Evolutionary conservation across 2,329 filamentous ascomycete species (phyloP).

Genomic region (Trichophyton rubrum): DNA sequence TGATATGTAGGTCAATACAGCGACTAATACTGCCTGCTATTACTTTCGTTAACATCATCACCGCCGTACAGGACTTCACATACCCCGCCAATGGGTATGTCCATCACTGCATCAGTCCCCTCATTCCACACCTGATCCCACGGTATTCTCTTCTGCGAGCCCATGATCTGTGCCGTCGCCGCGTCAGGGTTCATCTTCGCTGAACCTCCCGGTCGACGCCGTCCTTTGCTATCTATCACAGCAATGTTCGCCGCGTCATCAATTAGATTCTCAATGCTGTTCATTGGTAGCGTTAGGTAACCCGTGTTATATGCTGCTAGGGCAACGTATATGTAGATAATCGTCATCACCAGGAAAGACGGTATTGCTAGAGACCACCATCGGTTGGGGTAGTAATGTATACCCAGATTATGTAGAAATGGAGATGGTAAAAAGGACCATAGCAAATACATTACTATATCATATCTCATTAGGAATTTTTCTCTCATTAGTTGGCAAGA

Average conservation of each 20-base stretch:
- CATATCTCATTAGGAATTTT: background rate
- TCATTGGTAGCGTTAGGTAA: constrained; percentile 69
- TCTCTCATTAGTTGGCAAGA: constrained; percentile 18
- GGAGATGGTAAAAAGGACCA: constrained; percentile 90
- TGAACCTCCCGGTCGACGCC: constrained; percentile 36
- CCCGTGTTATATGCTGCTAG: constrained; percentile 83
- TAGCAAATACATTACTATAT: constrained; percentile 47
- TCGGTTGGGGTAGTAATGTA: constrained; percentile 91
- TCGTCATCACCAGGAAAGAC: constrained; percentile 72
- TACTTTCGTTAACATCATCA: constrained; percentile 16
- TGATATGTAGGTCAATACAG: too few relatives aligned
- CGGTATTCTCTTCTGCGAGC: constrained; percentile 39
- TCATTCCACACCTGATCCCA: constrained; percentile 82
- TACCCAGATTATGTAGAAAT: constrained; percentile 82
- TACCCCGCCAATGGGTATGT: constrained; percentile 86
- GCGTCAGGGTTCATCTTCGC: constrained; percentile 32
- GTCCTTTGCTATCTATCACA: constrained; percentile 60
- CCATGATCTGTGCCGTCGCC: constrained; percentile 32
- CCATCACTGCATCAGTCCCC: constrained; percentile 94
- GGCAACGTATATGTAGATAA: constrained; percentile 89
- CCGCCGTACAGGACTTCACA: constrained; percentile 86
- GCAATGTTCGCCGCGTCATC: constrained; percentile 82
- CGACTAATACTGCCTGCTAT: background rate
- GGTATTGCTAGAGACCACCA: constrained; percentile 97
- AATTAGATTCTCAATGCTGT: constrained; percentile 74